phyloP scores from a whole-genome alignment of 1,284 basidiomycete genomes.

The Ceraceosorus guamensis region DNA sequence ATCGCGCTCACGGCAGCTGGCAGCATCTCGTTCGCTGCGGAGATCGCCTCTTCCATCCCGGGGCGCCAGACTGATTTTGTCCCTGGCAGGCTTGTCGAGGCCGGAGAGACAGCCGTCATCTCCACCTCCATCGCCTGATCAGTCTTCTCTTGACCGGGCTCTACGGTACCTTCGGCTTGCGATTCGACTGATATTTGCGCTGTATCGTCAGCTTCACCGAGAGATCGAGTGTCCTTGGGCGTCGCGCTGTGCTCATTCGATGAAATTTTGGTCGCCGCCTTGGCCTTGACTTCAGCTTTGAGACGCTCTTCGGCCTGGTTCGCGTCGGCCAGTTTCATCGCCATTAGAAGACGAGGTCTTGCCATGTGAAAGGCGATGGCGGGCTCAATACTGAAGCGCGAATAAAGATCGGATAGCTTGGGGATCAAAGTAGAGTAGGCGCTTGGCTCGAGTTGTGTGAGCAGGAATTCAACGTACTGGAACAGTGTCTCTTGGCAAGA shows the following conservation, averaged over 20 bases:
- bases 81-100: too few relatives aligned
- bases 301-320: conserved; percentile 22
- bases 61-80: conserved; percentile 27
- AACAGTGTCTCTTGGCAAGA: conserved; percentile 40
- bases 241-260: too few relatives aligned
- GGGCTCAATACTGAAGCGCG: conserved; percentile 40
- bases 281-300: conserved; percentile 1
- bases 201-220: too few relatives aligned
- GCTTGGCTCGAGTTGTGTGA: conserved; percentile 27
- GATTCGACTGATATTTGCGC: too few relatives aligned
- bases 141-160: too few relatives aligned
- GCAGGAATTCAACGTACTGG: conserved; percentile 45
- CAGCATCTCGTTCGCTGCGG: conserved; percentile 23
- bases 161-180: too few relatives aligned
- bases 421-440: conserved; percentile 35
- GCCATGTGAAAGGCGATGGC: conserved; percentile 42
- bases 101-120: too few relatives aligned
- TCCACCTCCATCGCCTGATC: too few relatives aligned
- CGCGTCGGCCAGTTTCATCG: conserved; percentile 7
- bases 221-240: too few relatives aligned
- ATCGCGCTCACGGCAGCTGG: conserved; percentile 19
- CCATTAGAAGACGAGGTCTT: conserved; percentile 16
- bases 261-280: not conserved
- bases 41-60: conserved; percentile 30
- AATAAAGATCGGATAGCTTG: conserved; percentile 19